Percentiles rank a stretch among this genome's conserved stretches.
These are phyloP conservation scores for Rhynchosporium graminicola DNA, from an alignment of 2,329 filamentous ascomycete genomes.

Conservation along the genomic window DNA sequence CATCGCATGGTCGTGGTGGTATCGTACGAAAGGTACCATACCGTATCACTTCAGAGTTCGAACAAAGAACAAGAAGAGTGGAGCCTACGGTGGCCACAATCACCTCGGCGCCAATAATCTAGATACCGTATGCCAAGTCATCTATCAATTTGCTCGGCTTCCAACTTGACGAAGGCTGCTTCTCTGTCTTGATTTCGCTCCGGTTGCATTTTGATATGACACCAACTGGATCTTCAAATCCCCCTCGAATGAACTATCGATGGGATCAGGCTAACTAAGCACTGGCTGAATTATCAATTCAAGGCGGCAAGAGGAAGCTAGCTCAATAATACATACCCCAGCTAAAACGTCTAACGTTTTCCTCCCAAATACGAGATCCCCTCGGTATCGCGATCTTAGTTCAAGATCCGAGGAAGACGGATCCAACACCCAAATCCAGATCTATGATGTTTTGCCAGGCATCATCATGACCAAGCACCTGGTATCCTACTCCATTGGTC, in stretches of 20 bases:
- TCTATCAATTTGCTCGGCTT: background rate
- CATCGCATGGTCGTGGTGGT: background rate
- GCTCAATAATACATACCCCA: background rate
- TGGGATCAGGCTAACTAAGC: conserved; percentile 4
- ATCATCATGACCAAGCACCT: conserved; percentile 14
- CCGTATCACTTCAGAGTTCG: background rate
- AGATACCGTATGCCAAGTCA: background rate
- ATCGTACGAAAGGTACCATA: too few species aligned
- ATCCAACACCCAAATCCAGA: conserved; percentile 5
- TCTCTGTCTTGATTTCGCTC: conserved; percentile 21
- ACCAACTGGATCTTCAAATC: conserved; percentile 19
- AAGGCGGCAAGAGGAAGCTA: background rate
- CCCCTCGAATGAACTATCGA: conserved; percentile 20
- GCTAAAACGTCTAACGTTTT: background rate
- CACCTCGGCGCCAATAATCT: conserved; percentile 12
- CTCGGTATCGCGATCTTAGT: background rate
- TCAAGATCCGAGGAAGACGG: conserved; percentile 14
- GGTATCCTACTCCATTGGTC: background rate
- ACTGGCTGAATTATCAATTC: background rate
- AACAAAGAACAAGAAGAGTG: background rate
- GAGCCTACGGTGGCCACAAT: conserved; percentile 1
- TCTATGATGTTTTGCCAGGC: conserved; percentile 3
- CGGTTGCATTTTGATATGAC: conserved; percentile 19
- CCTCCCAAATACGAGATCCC: conserved; percentile 8
- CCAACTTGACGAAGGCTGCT: background rate